Evolutionary conservation across 768 basidiomycete species (phyloP), one percentile per base, ranked within the genome.

Genomic region (Auricularia sp.): DNA sequence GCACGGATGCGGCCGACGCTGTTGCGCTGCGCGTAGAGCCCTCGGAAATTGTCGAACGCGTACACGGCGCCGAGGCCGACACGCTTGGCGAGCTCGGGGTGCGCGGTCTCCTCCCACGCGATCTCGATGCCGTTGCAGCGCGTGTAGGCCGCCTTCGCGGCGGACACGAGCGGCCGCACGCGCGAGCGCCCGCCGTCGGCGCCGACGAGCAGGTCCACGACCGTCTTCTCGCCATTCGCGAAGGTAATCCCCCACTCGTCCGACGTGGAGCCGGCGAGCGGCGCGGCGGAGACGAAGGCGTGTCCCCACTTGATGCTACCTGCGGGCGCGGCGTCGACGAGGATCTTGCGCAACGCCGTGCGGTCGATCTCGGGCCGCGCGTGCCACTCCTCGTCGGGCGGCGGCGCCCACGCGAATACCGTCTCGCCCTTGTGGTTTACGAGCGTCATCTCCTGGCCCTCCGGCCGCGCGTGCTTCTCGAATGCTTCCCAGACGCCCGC

Each of bases 121-220:
- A 69, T 16, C 53, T 73, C 71, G 66, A 69, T 66, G 62, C 71
- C 67, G 33, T 67, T 64, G 6, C 68, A 56, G 21, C 68, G 68
- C 10, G 68, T 68, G 56, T 71, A 72, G 34, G 36, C 18, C 4
- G 70, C 68, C 58, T 47, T 61, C 23, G 65, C 51, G n/a, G 54
- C 36, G 12, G 70, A 64, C 16, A 73, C 64, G 16, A 72, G 62
- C 16, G 66, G 65, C 11, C 72, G 70, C 11, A 68, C 65, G 61
- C 66, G 62, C 3, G 71, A 71, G 63, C 67, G 72, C 8, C 71
- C 65, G 3, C 72, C 72, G 56, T 73, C 72, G 29, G 71, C 71
- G 12, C 72, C 72, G 8, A 73, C 61, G n/a, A 73, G 56, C 51
- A 69, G 47, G 47, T 51, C 47, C 16, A 51, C 47, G 5, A 21